Percentiles rank a stretch among this genome's conserved stretches.
These are phyloP conservation scores for Salix purpurea DNA, from an alignment of 345 rosid species.

Conservation along the genomic window DNA sequence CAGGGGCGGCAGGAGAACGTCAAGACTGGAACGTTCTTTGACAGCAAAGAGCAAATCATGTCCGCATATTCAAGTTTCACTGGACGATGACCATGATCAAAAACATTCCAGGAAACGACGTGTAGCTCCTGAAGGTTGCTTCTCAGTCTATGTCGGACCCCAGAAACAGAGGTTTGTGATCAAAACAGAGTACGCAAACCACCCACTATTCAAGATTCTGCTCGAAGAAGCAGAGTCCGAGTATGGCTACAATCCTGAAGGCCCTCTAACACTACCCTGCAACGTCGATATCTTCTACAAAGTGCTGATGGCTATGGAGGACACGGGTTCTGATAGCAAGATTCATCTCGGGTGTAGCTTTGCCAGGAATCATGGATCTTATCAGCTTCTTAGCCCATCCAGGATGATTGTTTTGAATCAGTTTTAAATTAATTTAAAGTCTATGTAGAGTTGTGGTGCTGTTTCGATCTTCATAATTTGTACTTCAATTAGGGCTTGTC, in stretches of 20 bases:
- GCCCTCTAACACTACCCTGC: conserved; percentile 30
- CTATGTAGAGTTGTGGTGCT: not conserved
- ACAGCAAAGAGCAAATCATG: conserved; percentile 53
- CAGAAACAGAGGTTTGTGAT: conserved; percentile 29
- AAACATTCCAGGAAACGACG: not conserved
- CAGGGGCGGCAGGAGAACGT: conserved; percentile 4
- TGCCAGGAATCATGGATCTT: conserved; percentile 22
- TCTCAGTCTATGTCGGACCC: conserved; percentile 31
- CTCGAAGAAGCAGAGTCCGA: conserved; percentile 33
- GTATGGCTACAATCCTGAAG: conserved; percentile 23
- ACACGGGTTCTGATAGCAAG: not conserved
- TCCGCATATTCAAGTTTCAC: not conserved
- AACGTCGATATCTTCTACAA: conserved; percentile 26
- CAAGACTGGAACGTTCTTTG: not conserved
- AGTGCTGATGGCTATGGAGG: conserved; percentile 25
- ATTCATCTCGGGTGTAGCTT: conserved; percentile 30
- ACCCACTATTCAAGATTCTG: conserved; percentile 28
- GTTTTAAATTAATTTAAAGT: conserved; percentile 2
- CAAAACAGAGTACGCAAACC: conserved; percentile 24
- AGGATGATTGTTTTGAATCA: conserved; percentile 30
- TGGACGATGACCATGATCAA: not conserved
- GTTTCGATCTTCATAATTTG: not conserved
- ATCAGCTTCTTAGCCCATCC: conserved; percentile 36
- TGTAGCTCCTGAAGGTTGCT: conserved; percentile 31
- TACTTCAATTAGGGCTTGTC: not conserved